Base-by-base conservation (phyloP, 1,139 yeast species). In the Protomyces gravidus region DNA sequence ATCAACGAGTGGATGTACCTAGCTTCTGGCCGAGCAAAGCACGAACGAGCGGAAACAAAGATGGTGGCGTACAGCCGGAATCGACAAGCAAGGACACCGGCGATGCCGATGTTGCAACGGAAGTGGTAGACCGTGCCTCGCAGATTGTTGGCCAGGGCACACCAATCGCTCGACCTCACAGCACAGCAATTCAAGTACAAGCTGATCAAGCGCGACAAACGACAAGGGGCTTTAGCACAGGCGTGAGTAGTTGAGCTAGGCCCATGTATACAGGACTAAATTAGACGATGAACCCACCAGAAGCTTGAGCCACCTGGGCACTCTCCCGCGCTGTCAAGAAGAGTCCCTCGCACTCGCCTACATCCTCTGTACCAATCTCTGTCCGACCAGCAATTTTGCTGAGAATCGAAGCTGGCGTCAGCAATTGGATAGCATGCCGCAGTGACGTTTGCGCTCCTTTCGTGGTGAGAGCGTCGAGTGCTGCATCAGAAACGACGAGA, bases 321-420 rank as follows among this genome's bases (percentile, higher is more conserved):
- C 96, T 86, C 71, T 97, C 82, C 69, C 83, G 82, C 42, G 95
- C 90, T 72, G 92, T 98, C 70, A 94, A 78, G 72, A 94, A 92
- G 69, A 92, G 78, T 50, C 78, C 70, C 72, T 88, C 88, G 66
- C 95, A 89, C 72, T 92, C 97, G 65, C 86, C 95, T 59, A 94
- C 78, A 70, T 94, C 97, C 26, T 76, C 78, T 9, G 80, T 76
- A 26, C 76, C 76, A 62, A 94, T 84, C 70, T 86, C 92, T 47
- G 76, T 73, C 64, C 95, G 84, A 55, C 88, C 87, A 63, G 82
- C 79, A 30, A 89, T 80, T 67, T 81, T 79, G 49, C 96, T 85
- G 65, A 92, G 78, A 50, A 94, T 81, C 58, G 89, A 94, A 3
- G 96, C 84, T 17, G 98, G 98, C 0, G 97, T 84, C 70, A 92